Evolutionary conservation across 345 rosid genomes (phyloP), one percentile per base, ranked within the genome.

Genomic region (Ceriops zippeliana): DNA sequence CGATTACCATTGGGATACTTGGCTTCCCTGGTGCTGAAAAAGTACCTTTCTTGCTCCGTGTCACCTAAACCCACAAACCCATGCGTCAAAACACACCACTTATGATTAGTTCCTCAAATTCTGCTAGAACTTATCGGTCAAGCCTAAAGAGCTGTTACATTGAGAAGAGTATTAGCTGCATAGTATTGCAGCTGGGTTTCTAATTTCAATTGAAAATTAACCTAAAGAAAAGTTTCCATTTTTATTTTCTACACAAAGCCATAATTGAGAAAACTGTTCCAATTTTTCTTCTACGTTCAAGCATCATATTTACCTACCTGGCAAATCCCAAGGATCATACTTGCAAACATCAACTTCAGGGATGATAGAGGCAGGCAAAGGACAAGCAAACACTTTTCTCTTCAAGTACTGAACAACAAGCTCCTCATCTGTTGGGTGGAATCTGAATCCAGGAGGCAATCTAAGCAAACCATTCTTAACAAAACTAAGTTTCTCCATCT

Each of bases 401-500:
- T 71, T 73, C 73, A 93, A 71, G 78, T 93, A 93, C 59, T 91
- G 91, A 72, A 85, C 81, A 15, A 93, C 87, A 30, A 93, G 83
- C 85, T 93, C 97, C 71, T 93, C 91, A 54, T 91, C 98, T 5
- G 97, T 91, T 0, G 98, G 97, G 71, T 93, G 98, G 80, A 93
- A 90, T 24, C 98, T 79, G 58, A 93, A 93, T 1, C 98, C 98
- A 4, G 96, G 98, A 24, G 97, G 97, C 70, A 93, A 74, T 66
- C 87, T 89, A 16, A 89, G 59, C 37, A 80, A 83, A 52, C 92
- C 90, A 76, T 87, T 86, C 68, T 82, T 91, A 9, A 82, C 76
- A 62, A 77, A 82, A 81, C 65, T 84, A 1, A 75, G 66, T 77
- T 81, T 87, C 71, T 88, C 92, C 93, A 85, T 86, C 58, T 62